Conservation (phyloP, 352 stramenopile genomes). For the Plasmopara halstedii region DNA sequence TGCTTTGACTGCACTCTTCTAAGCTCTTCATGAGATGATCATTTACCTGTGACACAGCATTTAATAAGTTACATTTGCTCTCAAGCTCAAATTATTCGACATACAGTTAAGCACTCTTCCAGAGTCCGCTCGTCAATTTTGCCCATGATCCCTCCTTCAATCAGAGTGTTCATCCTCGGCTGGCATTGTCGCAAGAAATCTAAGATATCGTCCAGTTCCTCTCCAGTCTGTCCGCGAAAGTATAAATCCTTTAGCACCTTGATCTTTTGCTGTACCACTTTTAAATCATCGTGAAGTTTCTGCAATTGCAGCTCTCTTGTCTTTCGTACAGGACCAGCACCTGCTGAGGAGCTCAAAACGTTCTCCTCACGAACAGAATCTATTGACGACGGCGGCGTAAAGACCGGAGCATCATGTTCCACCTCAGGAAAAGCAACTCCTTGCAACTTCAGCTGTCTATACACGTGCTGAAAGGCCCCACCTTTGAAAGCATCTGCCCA, state of each 20-base stretch:
- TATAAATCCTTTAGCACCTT: slow-evolving; percentile 36
- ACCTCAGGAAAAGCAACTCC: slow-evolving; percentile 59
- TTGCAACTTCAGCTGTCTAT: slow-evolving; percentile 70
- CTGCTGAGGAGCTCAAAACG: not conserved
- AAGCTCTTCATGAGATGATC: slow-evolving; percentile 74
- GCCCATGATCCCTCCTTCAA: slow-evolving; percentile 77
- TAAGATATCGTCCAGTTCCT: slow-evolving; percentile 58
- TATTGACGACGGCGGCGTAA: slow-evolving; percentile 50
- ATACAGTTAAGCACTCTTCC: slow-evolving; percentile 76
- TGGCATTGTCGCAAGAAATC: slow-evolving; percentile 82
- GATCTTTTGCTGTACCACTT: slow-evolving; percentile 70
- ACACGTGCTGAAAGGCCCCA: slow-evolving; percentile 64
- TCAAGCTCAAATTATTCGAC: not conserved
- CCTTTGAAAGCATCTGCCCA: slow-evolving; percentile 67
- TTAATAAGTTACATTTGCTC: too few species aligned
- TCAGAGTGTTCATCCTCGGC: slow-evolving; percentile 82
- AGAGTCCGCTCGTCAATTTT: slow-evolving; percentile 78
- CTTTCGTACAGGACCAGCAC: slow-evolving; percentile 4
- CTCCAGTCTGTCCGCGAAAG: slow-evolving; percentile 17
- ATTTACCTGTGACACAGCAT: slow-evolving; percentile 79
- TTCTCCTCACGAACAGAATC: slow-evolving; percentile 1
- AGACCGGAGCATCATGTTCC: slow-evolving; percentile 61
- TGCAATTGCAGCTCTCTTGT: slow-evolving; percentile 56
- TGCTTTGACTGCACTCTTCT: slow-evolving; percentile 39
- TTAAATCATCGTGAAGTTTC: slow-evolving; percentile 64